Conservation (phyloP, 371 early-diverging fungal genomes). For the Mucor mucedo region DNA sequence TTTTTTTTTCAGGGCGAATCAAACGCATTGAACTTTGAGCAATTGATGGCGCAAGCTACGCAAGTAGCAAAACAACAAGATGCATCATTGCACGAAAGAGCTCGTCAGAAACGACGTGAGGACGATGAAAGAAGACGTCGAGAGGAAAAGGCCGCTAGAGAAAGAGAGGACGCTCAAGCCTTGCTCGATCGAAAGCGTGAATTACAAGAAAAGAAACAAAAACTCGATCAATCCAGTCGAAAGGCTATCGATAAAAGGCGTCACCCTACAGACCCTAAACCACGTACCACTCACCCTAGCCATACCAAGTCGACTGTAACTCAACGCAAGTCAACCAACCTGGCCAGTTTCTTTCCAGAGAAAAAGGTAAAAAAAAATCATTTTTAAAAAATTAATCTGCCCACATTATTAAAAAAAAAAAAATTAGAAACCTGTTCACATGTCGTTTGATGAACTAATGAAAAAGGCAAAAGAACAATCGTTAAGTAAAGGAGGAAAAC, state of each 20-base stretch:
- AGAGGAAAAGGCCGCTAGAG: constrained; percentile 35
- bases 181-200: constrained; percentile 25
- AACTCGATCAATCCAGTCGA: constrained; percentile 23
- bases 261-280: constrained; percentile 1
- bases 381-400: not conserved
- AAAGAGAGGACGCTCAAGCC: constrained; percentile 37
- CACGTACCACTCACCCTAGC: not conserved
- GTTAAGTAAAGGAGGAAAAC: constrained; percentile 10
- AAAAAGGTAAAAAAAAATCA: constrained; percentile 17
- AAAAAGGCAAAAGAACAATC: constrained; percentile 40
- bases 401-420: not conserved
- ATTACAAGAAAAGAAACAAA: constrained; percentile 27
- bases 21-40: constrained; percentile 31
- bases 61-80: constrained; percentile 45
- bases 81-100: constrained; percentile 36
- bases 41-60: constrained; percentile 47
- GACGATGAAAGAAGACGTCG: constrained; percentile 36
- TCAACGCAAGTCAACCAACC: constrained; percentile 4
- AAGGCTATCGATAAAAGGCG: not conserved
- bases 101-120: constrained; percentile 34
- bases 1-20: constrained; percentile 18
- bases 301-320: too few species aligned
- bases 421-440: constrained; percentile 36
- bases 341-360: constrained; percentile 18
- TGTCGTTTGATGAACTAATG: constrained; percentile 46